Conservation (phyloP, 495 filamentous ascomycete species). For the Hypoxylon lienhwacheense region DNA sequence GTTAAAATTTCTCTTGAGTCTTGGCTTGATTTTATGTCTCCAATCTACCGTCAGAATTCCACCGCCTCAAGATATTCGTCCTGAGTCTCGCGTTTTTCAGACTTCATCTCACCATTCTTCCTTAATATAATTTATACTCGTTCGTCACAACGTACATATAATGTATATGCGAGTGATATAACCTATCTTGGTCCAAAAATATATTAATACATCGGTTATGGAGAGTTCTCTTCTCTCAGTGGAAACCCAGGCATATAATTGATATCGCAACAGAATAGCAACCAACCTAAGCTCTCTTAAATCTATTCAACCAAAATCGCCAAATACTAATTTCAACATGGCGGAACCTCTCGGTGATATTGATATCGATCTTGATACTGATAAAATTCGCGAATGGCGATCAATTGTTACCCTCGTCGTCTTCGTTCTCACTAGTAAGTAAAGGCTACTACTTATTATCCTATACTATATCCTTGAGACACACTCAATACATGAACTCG, state of each 20-base stretch:
- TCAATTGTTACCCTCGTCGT: slow-evolving; percentile 66
- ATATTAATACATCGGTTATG: too few species aligned
- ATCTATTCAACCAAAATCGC: background rate
- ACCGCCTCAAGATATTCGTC: slow-evolving; percentile 23
- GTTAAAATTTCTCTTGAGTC: slow-evolving; percentile 17
- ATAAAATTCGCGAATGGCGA: slow-evolving; percentile 58
- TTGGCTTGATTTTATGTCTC: slow-evolving; percentile 29
- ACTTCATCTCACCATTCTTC: slow-evolving; percentile 7
- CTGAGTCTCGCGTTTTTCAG: too few species aligned
- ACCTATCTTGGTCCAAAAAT: too few species aligned
- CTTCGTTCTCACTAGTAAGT: slow-evolving; percentile 66
- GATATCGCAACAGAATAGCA: too few species aligned
- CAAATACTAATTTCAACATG: slow-evolving; percentile 39
- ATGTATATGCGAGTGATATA: too few species aligned
- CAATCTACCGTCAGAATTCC: slow-evolving; percentile 14
- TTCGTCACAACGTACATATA: slow-evolving; percentile 12
- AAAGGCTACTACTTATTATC: background rate
- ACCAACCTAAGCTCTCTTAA: too few species aligned
- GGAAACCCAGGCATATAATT: too few species aligned
- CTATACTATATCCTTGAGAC: too few species aligned
- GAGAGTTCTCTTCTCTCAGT: too few species aligned
- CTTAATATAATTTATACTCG: too few species aligned
- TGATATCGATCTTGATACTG: slow-evolving; percentile 49
- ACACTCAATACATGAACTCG: background rate
- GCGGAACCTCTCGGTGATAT: slow-evolving; percentile 19